A percentile compares a stretch with the other conserved stretches of the same genome.
Conservation (phyloP, 768 basidiomycete genomes). For the Pisolithus albus region DNA sequence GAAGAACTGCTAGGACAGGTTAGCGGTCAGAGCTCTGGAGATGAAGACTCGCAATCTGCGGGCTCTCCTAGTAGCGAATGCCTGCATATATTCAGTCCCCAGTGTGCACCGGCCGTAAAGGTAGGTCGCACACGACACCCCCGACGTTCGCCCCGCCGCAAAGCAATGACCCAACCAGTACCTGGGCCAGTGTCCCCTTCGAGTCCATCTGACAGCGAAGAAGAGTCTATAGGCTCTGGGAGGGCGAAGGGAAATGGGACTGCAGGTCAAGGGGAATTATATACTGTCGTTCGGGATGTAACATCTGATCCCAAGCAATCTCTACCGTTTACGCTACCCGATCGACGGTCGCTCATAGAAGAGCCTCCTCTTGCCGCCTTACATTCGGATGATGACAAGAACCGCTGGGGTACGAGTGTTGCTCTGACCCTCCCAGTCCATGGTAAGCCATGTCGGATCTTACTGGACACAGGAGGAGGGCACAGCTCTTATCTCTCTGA, state of each 20-base stretch:
- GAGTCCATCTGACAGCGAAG: neutral
- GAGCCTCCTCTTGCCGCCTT: too few species aligned
- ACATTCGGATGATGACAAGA: too few species aligned
- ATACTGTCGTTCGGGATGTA: neutral
- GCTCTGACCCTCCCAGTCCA: neutral
- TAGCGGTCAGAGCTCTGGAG: too few species aligned
- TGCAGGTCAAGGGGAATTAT: neutral
- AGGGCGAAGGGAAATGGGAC: neutral
- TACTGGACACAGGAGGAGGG: too few species aligned
- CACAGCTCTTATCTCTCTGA: neutral
- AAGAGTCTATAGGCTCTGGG: neutral
- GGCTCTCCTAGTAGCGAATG: too few species aligned
- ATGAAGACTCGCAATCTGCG: too few species aligned
- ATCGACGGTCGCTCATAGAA: neutral
- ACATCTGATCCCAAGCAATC: neutral
- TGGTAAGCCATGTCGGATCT: neutral
- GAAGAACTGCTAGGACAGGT: too few species aligned
- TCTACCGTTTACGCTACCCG: neutral
- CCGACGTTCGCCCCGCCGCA: too few species aligned
- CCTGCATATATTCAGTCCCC: too few species aligned
- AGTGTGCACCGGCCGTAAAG: too few species aligned
- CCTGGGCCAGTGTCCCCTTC: neutral
- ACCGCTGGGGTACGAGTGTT: neutral
- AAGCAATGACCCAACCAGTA: too few species aligned
- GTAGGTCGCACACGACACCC: too few species aligned